These are phyloP conservation scores for Dendrobium huoshanense DNA, from an alignment of 106 monocot genomes.

Conservation along the genomic window DNA sequence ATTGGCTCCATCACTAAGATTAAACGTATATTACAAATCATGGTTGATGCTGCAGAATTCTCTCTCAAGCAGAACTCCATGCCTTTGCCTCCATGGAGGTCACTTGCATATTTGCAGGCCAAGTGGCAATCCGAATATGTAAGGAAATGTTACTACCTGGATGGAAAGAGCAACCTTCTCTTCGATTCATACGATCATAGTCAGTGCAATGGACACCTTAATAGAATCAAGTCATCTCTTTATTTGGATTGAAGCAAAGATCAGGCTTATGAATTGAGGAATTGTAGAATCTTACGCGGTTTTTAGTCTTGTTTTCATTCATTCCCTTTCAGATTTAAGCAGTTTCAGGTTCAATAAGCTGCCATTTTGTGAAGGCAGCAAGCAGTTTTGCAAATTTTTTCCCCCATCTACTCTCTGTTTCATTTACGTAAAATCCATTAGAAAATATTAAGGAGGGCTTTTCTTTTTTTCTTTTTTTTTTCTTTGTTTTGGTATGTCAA, in stretches of 20 bases:
- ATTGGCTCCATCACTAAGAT: conserved; percentile 56
- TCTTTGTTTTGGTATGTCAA: neutral
- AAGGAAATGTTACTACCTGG: conserved; percentile 15
- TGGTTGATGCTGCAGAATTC: conserved; percentile 87
- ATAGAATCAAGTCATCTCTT: conserved; percentile 58
- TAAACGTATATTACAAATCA: conserved; percentile 60
- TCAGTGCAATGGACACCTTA: conserved; percentile 57
- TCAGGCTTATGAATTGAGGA: neutral
- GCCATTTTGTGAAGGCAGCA: neutral
- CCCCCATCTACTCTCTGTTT: too few species aligned
- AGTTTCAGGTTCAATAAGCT: neutral
- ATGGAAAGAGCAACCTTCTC: neutral
- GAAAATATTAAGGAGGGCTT: neutral
- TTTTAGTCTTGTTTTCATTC: too few species aligned
- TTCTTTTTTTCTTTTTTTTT: neutral
- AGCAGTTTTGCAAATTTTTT: neutral
- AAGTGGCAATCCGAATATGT: conserved; percentile 76
- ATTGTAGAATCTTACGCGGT: too few species aligned
- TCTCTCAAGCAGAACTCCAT: conserved; percentile 87
- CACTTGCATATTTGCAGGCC: conserved; percentile 74
- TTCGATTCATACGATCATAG: neutral
- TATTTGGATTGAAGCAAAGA: conserved; percentile 47
- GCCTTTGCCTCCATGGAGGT: conserved; percentile 97
- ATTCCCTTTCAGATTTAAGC: too few species aligned
- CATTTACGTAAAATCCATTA: neutral